These are phyloP conservation scores for Cladosporium halotolerans DNA, from an alignment of 2,329 filamentous ascomycete genomes.

Conservation along the genomic window DNA sequence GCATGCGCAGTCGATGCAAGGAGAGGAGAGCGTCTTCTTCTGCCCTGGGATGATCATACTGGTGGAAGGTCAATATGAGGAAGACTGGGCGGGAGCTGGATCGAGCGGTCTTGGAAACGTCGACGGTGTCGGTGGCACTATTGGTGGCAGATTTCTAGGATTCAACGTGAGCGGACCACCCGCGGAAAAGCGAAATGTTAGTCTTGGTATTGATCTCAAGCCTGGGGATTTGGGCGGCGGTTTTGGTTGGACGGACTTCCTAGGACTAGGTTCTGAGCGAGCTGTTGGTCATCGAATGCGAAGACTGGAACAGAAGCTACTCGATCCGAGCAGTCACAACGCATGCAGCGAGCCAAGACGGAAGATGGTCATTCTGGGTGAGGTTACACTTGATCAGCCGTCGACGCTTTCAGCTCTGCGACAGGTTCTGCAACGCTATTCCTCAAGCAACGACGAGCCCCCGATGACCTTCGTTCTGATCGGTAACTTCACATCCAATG, in stretches of 20 bases:
- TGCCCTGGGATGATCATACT: conserved; percentile 93
- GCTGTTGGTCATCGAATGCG: conserved; percentile 79
- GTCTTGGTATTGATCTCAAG: conserved; percentile 56
- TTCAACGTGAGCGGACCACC: conserved; percentile 90
- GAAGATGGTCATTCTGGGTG: conserved; percentile 70
- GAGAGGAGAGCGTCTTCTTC: conserved; percentile 76
- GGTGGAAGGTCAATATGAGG: conserved; percentile 92
- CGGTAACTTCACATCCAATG: conserved; percentile 69
- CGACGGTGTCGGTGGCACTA: conserved; percentile 78
- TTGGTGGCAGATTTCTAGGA: conserved; percentile 85
- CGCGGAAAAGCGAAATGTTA: conserved; percentile 74
- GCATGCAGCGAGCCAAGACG: conserved; percentile 22
- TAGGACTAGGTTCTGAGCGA: conserved; percentile 84
- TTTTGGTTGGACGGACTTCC: conserved; percentile 96
- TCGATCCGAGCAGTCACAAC: conserved; percentile 35
- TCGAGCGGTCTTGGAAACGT: conserved; percentile 57
- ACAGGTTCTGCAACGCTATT: conserved; percentile 71
- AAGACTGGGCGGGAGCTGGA: conserved; percentile 69
- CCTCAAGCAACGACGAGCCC: conserved; percentile 50
- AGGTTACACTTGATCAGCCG: conserved; percentile 80
- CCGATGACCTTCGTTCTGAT: conserved; percentile 77
- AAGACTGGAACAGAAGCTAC: conserved; percentile 63
- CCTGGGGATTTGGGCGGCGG: conserved; percentile 63
- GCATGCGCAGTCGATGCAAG: conserved; percentile 71
- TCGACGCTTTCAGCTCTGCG: conserved; percentile 73